Evolutionary conservation across 257 asterid species (phyloP).

Genomic region (Paulownia fortunei): DNA sequence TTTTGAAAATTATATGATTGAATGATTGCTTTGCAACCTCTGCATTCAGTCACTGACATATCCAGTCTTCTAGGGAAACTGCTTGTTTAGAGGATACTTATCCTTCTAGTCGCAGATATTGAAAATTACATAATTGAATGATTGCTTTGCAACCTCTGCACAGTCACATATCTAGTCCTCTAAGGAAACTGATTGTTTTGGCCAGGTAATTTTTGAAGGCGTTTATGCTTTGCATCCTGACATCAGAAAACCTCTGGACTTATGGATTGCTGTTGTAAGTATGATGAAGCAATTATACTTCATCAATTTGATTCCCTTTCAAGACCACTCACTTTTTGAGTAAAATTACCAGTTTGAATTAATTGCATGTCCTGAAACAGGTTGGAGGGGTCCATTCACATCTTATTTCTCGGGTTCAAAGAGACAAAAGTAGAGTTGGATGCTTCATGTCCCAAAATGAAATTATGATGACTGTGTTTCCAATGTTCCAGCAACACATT

Average conservation of each 20-base stretch:
- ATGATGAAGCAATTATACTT: slow-evolving; percentile 9
- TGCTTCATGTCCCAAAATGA: slow-evolving; percentile 92
- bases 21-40: slow-evolving; percentile 1
- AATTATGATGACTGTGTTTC: slow-evolving; percentile 94
- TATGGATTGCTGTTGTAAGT: slow-evolving; percentile 99
- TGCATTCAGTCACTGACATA: not conserved
- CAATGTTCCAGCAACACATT: slow-evolving; percentile 97
- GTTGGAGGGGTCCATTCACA: slow-evolving; percentile 99
- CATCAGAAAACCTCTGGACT: slow-evolving; percentile 86
- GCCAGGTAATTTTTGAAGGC: slow-evolving; percentile 95
- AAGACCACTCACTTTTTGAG: slow-evolving; percentile 16
- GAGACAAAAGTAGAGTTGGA: slow-evolving; percentile 94
- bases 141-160: slow-evolving; percentile 7
- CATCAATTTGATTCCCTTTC: slow-evolving; percentile 26
- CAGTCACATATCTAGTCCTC: not conserved
- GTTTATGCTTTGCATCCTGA: slow-evolving; percentile 97
- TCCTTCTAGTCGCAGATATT: not conserved
- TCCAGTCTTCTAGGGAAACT: not conserved
- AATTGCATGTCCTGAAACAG: slow-evolving; percentile 54
- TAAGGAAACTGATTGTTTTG: slow-evolving; percentile 34
- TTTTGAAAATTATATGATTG: not conserved
- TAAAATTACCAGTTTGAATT: slow-evolving; percentile 26
- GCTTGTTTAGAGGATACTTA: not conserved
- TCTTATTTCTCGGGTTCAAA: slow-evolving; percentile 95
- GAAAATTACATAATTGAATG: not conserved